These are phyloP conservation scores for Lepidium aucheri DNA, from an alignment of 345 rosid genomes.

Conservation along the genomic window DNA sequence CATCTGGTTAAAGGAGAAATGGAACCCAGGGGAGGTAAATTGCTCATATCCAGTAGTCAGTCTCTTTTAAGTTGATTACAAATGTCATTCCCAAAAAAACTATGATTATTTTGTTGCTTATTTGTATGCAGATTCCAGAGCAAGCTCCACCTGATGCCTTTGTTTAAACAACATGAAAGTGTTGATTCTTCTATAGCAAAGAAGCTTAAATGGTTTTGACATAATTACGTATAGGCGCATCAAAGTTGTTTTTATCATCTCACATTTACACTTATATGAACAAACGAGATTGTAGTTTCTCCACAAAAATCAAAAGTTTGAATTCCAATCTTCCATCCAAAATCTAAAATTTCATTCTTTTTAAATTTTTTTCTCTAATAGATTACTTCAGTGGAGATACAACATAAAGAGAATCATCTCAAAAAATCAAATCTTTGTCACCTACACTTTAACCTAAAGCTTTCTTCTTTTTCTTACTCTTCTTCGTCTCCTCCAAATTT, in stretches of 20 bases:
- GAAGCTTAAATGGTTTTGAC: not conserved
- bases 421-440: not conserved
- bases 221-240: not conserved
- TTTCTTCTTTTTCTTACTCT: slow-evolving; percentile 29
- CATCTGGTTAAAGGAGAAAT: slow-evolving; percentile 71
- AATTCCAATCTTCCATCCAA: no score
- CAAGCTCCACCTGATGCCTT: slow-evolving; percentile 27
- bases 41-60: not conserved
- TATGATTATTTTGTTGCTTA: not conserved
- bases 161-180: not conserved
- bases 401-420: not conserved
- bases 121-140: slow-evolving; percentile 25
- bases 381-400: not conserved
- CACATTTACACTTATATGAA: not conserved
- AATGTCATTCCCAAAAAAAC: not conserved
- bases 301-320: not conserved
- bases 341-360: no score
- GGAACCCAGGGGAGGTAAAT: slow-evolving; percentile 81
- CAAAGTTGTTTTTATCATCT: not conserved
- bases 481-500: slow-evolving; percentile 6
- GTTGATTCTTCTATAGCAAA: not conserved
- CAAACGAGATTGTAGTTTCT: not conserved
- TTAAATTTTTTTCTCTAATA: not conserved
- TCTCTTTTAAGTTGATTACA: not conserved
- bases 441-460: not conserved